Percentiles rank a stretch among this genome's conserved stretches.
These are phyloP conservation scores for Phytophthora idaei DNA, from an alignment of 352 stramenopile genomes.

Conservation along the genomic window DNA sequence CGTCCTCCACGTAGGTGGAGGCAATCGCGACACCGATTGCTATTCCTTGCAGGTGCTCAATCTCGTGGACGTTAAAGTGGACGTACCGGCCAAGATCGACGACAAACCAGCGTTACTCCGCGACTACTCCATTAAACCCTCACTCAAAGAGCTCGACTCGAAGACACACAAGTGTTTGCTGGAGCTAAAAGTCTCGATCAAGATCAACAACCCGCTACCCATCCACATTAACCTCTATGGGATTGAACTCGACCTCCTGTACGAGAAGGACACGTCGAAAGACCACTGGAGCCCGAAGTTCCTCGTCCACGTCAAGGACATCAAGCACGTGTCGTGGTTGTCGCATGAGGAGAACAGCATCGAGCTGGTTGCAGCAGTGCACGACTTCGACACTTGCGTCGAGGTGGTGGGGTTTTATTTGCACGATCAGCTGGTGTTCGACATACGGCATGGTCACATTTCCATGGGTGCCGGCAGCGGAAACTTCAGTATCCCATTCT, in stretches of 20 bases:
- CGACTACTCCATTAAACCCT: conserved; percentile 59
- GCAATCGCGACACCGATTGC: conserved; percentile 55
- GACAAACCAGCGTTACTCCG: conserved; percentile 73
- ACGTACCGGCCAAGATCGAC: conserved; percentile 73
- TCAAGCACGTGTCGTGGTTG: conserved; percentile 54
- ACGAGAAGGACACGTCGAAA: conserved; percentile 41
- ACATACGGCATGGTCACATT: conserved; percentile 66
- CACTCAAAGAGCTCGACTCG: conserved; percentile 78
- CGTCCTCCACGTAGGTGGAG: conserved; percentile 57
- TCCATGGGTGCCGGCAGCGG: conserved; percentile 58
- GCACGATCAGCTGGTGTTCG: conserved; percentile 66
- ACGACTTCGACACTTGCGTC: conserved; percentile 66
- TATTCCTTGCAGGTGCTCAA: conserved; percentile 76
- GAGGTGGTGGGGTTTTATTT: conserved; percentile 72
- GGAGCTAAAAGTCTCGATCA: conserved; percentile 70
- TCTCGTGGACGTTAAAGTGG: conserved; percentile 62
- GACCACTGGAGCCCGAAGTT: conserved; percentile 28
- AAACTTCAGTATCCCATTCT: conserved; percentile 81
- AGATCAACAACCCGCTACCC: conserved; percentile 81
- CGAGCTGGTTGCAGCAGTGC: conserved; percentile 55
- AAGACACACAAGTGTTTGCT: conserved; percentile 74
- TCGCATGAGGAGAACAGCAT: conserved; percentile 76
- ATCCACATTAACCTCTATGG: conserved; percentile 77
- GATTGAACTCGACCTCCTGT: conserved; percentile 74
- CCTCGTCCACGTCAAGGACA: conserved; percentile 58